Evolutionary conservation across 2,329 filamentous ascomycete species (phyloP).

Genomic region (Cytospora chrysosperma): DNA sequence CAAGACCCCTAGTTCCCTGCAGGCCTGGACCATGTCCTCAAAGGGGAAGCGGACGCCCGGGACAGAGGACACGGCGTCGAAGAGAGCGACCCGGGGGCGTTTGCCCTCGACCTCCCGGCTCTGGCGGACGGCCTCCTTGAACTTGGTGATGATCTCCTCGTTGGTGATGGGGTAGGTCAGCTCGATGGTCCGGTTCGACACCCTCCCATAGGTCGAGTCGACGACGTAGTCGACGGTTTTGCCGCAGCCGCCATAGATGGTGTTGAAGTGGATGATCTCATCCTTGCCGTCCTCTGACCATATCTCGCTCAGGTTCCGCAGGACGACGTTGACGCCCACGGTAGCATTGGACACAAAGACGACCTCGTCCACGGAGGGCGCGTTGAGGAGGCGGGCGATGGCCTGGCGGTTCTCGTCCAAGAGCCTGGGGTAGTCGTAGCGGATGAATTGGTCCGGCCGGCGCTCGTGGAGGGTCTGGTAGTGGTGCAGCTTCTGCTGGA

Average conservation of each 20-base stretch:
- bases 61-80: slow-evolving; percentile 76
- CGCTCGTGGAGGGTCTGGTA: slow-evolving; percentile 68
- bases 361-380: slow-evolving; percentile 56
- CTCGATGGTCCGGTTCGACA: slow-evolving; percentile 53
- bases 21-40: slow-evolving; percentile 62
- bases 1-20: slow-evolving; percentile 64
- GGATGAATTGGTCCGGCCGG: slow-evolving; percentile 73
- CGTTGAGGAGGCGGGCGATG: slow-evolving; percentile 65
- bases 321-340: slow-evolving; percentile 71
- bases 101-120: slow-evolving; percentile 54
- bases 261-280: slow-evolving; percentile 75
- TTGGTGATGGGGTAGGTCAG: slow-evolving; percentile 71
- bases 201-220: slow-evolving; percentile 57
- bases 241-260: slow-evolving; percentile 75
- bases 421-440: slow-evolving; percentile 61
- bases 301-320: slow-evolving; percentile 61
- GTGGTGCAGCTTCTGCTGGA: slow-evolving; percentile 59
- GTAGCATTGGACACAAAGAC: slow-evolving; percentile 85
- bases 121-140: slow-evolving; percentile 56
- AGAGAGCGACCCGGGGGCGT: slow-evolving; percentile 66
- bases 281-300: slow-evolving; percentile 72
- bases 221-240: slow-evolving; percentile 69
- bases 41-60: slow-evolving; percentile 82
- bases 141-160: slow-evolving; percentile 59
- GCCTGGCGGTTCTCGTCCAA: slow-evolving; percentile 65